Evolutionary conservation across 805 yeast genomes (phyloP).

Genomic region (Cyberlindnera xylosilytica): DNA sequence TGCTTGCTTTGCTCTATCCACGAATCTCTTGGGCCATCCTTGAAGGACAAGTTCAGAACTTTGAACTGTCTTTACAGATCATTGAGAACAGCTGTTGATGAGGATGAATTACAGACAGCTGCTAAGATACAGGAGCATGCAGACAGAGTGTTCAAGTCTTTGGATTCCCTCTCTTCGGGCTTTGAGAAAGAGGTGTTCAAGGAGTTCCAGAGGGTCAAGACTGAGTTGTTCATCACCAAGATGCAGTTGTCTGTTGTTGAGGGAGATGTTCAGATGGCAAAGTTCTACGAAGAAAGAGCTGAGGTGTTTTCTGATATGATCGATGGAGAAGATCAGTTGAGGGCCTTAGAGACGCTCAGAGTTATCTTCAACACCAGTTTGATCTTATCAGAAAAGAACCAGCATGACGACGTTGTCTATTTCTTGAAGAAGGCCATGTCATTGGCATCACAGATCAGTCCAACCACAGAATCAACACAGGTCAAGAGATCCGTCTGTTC

Average conservation of each 20-base stretch:
- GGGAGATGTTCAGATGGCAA: slow-evolving; percentile 35
- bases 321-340: slow-evolving; percentile 16
- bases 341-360: slow-evolving; percentile 31
- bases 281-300: slow-evolving; percentile 32
- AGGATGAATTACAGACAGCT: slow-evolving; percentile 16
- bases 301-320: slow-evolving; percentile 14
- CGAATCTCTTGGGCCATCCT: slow-evolving; percentile 26
- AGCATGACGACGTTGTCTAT: slow-evolving; percentile 10
- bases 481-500: slow-evolving; percentile 22
- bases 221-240: slow-evolving; percentile 31
- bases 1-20: slow-evolving; percentile 31
- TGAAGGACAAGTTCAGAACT: slow-evolving; percentile 27
- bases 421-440: slow-evolving; percentile 20
- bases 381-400: slow-evolving; percentile 15
- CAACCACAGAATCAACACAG: slow-evolving; percentile 22
- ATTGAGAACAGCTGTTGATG: slow-evolving; percentile 30
- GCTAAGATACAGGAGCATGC: slow-evolving; percentile 29
- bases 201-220: slow-evolving; percentile 20
- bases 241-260: slow-evolving; percentile 30
- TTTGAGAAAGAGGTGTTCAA: slow-evolving; percentile 8
- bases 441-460: slow-evolving; percentile 12
- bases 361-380: slow-evolving; percentile 33
- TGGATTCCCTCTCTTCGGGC: slow-evolving; percentile 20
- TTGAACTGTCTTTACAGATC: slow-evolving; percentile 31
- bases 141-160: slow-evolving; percentile 24